Evolutionary conservation across 2,329 filamentous ascomycete genomes (phyloP).

Genomic region (Sarocladiaceae sp.): DNA sequence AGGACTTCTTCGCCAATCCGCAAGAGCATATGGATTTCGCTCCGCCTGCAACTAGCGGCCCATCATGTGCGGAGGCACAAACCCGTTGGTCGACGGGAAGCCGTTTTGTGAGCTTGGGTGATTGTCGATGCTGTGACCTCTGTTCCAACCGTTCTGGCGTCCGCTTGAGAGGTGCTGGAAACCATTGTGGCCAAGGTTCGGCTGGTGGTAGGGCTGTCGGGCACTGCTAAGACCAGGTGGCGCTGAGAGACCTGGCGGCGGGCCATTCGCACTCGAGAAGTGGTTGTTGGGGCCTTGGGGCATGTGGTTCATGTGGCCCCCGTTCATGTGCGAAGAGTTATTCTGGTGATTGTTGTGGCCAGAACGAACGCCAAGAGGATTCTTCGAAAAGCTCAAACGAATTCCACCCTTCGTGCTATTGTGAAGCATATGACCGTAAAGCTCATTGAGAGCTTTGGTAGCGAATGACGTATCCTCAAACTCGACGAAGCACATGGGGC

Average conservation of each 20-base stretch:
- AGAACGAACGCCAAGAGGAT: slow-evolving; percentile 86
- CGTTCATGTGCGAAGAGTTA: slow-evolving; percentile 20
- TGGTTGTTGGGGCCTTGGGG: slow-evolving; percentile 41
- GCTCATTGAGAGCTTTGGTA: slow-evolving; percentile 82
- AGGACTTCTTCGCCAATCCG: too few relatives aligned
- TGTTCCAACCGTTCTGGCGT: neutral
- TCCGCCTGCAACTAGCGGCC: slow-evolving; percentile 12
- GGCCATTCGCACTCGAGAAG: slow-evolving; percentile 67
- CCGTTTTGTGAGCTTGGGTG: slow-evolving; percentile 8
- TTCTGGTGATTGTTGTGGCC: slow-evolving; percentile 50
- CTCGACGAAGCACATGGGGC: slow-evolving; percentile 98
- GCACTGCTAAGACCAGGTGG: slow-evolving; percentile 62
- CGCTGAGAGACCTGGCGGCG: slow-evolving; percentile 74
- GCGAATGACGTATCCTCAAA: slow-evolving; percentile 92
- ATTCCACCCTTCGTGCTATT: slow-evolving; percentile 96
- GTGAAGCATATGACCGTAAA: slow-evolving; percentile 82
- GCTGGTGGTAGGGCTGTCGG: slow-evolving; percentile 15
- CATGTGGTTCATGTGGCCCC: slow-evolving; percentile 22
- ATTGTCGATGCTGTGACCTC: neutral
- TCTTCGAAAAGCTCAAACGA: slow-evolving; percentile 94
- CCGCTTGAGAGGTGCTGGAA: slow-evolving; percentile 10
- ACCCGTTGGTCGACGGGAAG: slow-evolving; percentile 4
- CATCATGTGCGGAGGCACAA: slow-evolving; percentile 12
- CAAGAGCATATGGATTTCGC: too few relatives aligned
- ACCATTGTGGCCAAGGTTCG: slow-evolving; percentile 17